A percentile compares a stretch with the other conserved stretches of the same genome.
These are phyloP conservation scores for Conringia planisiliqua DNA, from an alignment of 345 rosid species.

Conservation along the genomic window DNA sequence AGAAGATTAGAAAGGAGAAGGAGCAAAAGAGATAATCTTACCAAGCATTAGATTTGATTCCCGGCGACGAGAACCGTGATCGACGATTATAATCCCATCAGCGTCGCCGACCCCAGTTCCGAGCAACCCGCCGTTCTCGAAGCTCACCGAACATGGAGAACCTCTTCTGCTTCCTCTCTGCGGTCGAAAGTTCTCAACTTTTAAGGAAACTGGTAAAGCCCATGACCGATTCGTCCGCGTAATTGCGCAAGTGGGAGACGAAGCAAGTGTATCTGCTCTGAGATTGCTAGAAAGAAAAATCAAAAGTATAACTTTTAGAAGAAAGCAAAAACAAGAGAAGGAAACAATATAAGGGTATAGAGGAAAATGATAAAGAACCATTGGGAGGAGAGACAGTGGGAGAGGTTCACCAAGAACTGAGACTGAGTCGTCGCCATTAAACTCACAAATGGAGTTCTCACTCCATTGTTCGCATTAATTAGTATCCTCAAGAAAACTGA, in stretches of 20 bases:
- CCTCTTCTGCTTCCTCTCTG: slow-evolving; percentile 10
- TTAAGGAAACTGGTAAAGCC: slow-evolving; percentile 22
- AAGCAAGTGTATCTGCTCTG: slow-evolving; percentile 12
- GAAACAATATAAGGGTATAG: not conserved
- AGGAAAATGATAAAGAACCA: slow-evolving; percentile 7
- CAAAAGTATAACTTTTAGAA: not conserved
- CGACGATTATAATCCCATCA: slow-evolving; percentile 84
- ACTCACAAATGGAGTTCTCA: not conserved
- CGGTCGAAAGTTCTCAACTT: slow-evolving; percentile 18
- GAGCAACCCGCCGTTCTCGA: slow-evolving; percentile 31
- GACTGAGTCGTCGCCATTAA: slow-evolving; percentile 21
- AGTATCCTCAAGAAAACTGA: not conserved
- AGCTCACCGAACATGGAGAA: slow-evolving; percentile 28
- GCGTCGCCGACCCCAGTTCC: slow-evolving; percentile 40
- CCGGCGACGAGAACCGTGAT: slow-evolving; percentile 87
- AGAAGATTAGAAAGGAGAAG: not conserved
- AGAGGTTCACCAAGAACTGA: not conserved
- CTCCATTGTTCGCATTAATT: not conserved
- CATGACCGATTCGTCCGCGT: slow-evolving; percentile 18
- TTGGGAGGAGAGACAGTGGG: not conserved
- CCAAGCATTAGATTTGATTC: slow-evolving; percentile 91
- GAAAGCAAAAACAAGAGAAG: not conserved
- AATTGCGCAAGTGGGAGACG: slow-evolving; percentile 7
- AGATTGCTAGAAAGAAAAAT: not conserved
- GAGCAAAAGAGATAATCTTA: slow-evolving; percentile 19